These are phyloP conservation scores for Ganoderma boninense DNA, from an alignment of 1,284 basidiomycete genomes.

Conservation along the genomic window DNA sequence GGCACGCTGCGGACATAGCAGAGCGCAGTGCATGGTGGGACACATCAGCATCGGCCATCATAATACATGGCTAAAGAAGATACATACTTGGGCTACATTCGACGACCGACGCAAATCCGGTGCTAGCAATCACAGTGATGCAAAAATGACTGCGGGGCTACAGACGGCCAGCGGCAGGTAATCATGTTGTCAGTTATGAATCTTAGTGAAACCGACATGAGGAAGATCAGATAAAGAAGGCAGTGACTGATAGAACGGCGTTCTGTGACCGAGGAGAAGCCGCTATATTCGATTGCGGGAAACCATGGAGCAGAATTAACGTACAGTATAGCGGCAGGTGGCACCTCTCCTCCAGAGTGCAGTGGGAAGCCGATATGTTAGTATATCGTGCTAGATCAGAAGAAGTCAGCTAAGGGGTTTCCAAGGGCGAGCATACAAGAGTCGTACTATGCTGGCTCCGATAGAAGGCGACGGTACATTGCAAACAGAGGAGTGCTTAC, in stretches of 20 bases:
- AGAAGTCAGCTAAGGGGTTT: not conserved
- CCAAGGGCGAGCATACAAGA: not conserved
- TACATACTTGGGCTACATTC: not conserved
- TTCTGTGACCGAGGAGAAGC: not conserved
- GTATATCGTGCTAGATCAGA: not conserved
- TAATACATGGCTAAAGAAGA: not conserved
- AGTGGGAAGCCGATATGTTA: no score
- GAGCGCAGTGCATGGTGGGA: not conserved
- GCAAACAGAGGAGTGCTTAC: not conserved
- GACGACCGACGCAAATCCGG: not conserved
- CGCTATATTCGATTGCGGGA: not conserved
- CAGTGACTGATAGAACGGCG: not conserved
- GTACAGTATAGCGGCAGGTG: not conserved
- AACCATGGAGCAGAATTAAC: not conserved
- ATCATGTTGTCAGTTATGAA: not conserved
- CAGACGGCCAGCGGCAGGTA: not conserved
- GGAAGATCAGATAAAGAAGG: not conserved
- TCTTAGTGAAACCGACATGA: not conserved
- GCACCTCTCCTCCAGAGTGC: not conserved
- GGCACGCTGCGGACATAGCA: not conserved
- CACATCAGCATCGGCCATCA: not conserved
- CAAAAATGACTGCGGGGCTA: no score
- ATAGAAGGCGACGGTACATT: not conserved
- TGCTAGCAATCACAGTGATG: not conserved
- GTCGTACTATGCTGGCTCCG: not conserved